Percentiles rank a stretch among this genome's conserved stretches.
Conservation (phyloP, 768 basidiomycete species). For the Gautieria morchelliformis region DNA sequence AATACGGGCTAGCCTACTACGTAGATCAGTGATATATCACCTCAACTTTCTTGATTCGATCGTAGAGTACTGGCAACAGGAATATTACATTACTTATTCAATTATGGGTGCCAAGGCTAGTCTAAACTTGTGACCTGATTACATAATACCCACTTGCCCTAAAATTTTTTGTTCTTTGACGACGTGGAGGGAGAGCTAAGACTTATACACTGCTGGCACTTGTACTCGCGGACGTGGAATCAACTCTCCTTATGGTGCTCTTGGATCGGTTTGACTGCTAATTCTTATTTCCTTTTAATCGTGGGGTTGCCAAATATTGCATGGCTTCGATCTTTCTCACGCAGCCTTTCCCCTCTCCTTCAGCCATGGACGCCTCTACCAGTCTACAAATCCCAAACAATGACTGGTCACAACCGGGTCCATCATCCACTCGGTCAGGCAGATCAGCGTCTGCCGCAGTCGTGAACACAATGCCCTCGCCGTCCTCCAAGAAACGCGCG, state of each 20-base stretch:
- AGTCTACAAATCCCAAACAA: conserved; percentile 3
- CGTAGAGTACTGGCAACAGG: too few relatives aligned
- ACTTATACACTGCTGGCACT: background rate
- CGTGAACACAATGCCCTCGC: conserved; percentile 21
- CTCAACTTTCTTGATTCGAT: too few relatives aligned
- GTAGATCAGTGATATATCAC: too few relatives aligned
- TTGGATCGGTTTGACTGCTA: background rate
- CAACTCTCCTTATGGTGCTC: background rate
- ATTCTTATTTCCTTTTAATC: background rate
- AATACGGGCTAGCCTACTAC: too few relatives aligned
- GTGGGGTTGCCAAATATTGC: background rate
- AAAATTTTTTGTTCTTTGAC: too few relatives aligned
- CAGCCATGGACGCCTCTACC: conserved; percentile 2
- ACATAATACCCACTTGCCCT: too few relatives aligned
- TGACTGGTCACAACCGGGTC: conserved; percentile 4
- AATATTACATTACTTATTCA: too few relatives aligned
- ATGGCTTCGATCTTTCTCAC: conserved; percentile 1
- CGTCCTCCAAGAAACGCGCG: conserved; percentile 53
- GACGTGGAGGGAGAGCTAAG: background rate
- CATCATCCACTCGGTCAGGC: background rate
- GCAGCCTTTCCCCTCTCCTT: background rate
- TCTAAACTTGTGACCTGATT: too few relatives aligned
- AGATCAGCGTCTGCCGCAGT: conserved; percentile 27
- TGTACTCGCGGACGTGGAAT: background rate
- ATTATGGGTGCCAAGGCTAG: too few relatives aligned